Evolutionary conservation across 805 yeast species (phyloP).

Genomic region (Yarrowia yakushimensis): DNA sequence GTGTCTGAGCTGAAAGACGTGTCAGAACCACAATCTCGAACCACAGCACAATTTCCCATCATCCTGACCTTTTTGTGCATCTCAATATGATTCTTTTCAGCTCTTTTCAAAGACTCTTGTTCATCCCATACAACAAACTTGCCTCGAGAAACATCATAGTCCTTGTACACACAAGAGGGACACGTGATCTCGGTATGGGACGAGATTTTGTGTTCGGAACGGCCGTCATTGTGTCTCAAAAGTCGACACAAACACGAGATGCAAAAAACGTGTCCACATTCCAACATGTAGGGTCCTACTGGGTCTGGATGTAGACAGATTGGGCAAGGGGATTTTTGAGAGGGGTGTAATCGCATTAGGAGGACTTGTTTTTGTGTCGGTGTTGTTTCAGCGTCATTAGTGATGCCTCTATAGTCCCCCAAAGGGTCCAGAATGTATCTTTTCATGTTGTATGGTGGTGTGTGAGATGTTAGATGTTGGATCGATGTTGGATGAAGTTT

Average conservation of each 20-base stretch:
- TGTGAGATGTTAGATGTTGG: neutral
- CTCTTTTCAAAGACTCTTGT: neutral
- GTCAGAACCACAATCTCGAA: neutral
- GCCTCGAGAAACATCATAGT: neutral
- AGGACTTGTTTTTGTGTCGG: neutral
- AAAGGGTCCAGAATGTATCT: conserved; percentile 10
- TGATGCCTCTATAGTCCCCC: neutral
- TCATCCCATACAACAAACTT: conserved; percentile 11
- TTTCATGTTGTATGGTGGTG: neutral
- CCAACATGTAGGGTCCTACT: conserved; percentile 18
- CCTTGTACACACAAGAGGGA: conserved; percentile 3
- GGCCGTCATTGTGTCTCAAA: neutral
- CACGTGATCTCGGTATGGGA: neutral
- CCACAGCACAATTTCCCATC: conserved; percentile 8
- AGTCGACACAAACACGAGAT: conserved; percentile 12
- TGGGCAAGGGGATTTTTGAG: conserved; percentile 6
- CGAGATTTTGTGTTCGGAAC: neutral
- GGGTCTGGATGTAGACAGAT: conserved; percentile 15
- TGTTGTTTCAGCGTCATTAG: neutral
- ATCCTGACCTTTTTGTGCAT: neutral
- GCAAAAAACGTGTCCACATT: conserved; percentile 19
- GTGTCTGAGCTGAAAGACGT: neutral
- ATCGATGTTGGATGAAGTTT: too few relatives aligned
- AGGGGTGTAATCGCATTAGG: neutral
- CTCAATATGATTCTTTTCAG: neutral